Percentiles rank a stretch among this genome's conserved stretches.
Evolutionary conservation across 257 asterid genomes (phyloP).

Genomic region (Pogostemon cablin): DNA sequence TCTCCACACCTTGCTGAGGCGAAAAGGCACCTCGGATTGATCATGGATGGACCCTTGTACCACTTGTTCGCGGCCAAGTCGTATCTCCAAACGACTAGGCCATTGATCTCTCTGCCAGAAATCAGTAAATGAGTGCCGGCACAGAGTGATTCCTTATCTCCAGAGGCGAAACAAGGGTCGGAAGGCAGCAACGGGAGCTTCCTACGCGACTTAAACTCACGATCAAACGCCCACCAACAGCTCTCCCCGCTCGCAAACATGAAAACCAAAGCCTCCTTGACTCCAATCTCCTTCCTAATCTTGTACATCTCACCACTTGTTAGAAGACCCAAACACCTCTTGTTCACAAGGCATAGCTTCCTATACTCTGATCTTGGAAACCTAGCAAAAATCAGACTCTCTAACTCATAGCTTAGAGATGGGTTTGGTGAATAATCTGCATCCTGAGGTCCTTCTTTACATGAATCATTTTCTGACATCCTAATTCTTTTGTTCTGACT

Average conservation of each 20-base stretch:
- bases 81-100: slow-evolving; percentile 69
- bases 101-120: slow-evolving; percentile 67
- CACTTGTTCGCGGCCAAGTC: slow-evolving; percentile 60
- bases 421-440: slow-evolving; percentile 66
- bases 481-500: slow-evolving; percentile 34
- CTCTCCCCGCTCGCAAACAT: slow-evolving; percentile 72
- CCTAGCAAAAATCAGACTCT: slow-evolving; percentile 65
- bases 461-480: slow-evolving; percentile 33
- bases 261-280: slow-evolving; percentile 62
- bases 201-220: slow-evolving; percentile 55
- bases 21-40: slow-evolving; percentile 69
- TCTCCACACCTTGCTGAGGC: slow-evolving; percentile 73
- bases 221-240: slow-evolving; percentile 71
- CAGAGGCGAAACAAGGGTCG: slow-evolving; percentile 57
- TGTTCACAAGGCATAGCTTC: slow-evolving; percentile 60
- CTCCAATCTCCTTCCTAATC: slow-evolving; percentile 52
- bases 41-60: slow-evolving; percentile 74
- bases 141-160: slow-evolving; percentile 75
- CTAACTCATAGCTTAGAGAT: slow-evolving; percentile 65
- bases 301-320: slow-evolving; percentile 58
- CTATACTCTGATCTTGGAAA: slow-evolving; percentile 65
- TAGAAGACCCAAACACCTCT: slow-evolving; percentile 52
- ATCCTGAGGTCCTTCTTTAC: slow-evolving; percentile 67
- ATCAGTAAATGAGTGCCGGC: slow-evolving; percentile 74
- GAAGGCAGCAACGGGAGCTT: slow-evolving; percentile 67